These are phyloP conservation scores for Malus hybrid DNA, from an alignment of 331 rosid species.

Conservation along the genomic window DNA sequence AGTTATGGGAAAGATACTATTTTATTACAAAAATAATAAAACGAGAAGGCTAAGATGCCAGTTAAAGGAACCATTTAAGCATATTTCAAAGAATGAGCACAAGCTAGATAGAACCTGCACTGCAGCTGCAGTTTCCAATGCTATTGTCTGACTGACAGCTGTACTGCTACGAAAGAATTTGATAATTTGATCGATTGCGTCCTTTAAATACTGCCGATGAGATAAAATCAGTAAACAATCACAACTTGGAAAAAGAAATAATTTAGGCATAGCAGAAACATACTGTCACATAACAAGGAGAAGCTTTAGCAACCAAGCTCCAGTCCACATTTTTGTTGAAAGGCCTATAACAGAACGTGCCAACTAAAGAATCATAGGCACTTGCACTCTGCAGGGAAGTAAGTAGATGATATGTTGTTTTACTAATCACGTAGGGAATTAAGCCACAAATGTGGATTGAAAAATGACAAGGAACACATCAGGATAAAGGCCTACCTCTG, in stretches of 20 bases:
- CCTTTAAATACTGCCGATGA: conserved; percentile 76
- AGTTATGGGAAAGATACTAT: background rate
- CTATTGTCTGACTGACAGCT: conserved; percentile 79
- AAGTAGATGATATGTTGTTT: conserved; percentile 15
- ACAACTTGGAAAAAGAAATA: conserved; percentile 3
- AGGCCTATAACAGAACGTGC: conserved; percentile 72
- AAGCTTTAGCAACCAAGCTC: conserved; percentile 96
- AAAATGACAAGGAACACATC: background rate
- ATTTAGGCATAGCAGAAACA: conserved; percentile 14
- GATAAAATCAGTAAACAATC: conserved; percentile 16
- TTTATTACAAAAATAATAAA: too few relatives aligned
- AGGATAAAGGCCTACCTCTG: conserved; percentile 52
- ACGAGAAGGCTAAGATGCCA: conserved; percentile 8
- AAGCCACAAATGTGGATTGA: conserved; percentile 2
- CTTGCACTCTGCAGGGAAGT: conserved; percentile 75
- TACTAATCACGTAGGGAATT: background rate
- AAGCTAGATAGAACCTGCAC: conserved; percentile 63
- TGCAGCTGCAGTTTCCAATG: conserved; percentile 91
- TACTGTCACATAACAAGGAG: conserved; percentile 98
- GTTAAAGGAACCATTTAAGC: conserved; percentile 4
- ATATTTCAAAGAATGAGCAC: conserved; percentile 11
- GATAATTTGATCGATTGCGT: conserved; percentile 64
- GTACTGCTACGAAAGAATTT: conserved; percentile 70
- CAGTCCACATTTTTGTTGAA: conserved; percentile 76
- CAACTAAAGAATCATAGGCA: conserved; percentile 66